phyloP scores from a whole-genome alignment of 202 grass and related monocot genomes.

The Miscanthus sacchariflorus region DNA sequence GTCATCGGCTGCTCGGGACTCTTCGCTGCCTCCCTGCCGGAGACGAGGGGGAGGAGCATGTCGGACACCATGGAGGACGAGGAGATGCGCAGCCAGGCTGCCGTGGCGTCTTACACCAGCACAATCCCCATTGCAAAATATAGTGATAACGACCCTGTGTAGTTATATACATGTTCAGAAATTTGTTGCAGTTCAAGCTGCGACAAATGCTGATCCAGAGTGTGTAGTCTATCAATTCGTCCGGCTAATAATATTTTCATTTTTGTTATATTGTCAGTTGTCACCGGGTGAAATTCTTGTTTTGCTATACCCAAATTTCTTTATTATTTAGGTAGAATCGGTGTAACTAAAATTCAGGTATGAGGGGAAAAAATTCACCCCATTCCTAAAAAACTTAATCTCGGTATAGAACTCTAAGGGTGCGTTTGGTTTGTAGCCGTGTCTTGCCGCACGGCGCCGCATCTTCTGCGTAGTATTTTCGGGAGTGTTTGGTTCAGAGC shows the following conservation, averaged over 20 bases:
- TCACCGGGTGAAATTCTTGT: too few species aligned
- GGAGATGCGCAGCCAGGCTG: constrained; percentile 44
- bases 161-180: not conserved
- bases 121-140: not conserved
- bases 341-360: too few species aligned
- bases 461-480: too few species aligned
- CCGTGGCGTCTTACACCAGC: not conserved
- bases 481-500: too few species aligned
- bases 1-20: constrained; percentile 58
- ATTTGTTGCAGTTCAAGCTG: not conserved
- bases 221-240: not conserved
- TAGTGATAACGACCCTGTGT: not conserved
- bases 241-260: not conserved
- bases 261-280: too few species aligned
- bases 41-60: constrained; percentile 76
- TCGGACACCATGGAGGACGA: constrained; percentile 81
- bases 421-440: too few species aligned
- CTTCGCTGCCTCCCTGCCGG: constrained; percentile 63
- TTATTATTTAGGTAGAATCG: too few species aligned
- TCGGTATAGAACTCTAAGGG: too few species aligned
- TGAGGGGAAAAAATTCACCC: too few species aligned
- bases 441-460: too few species aligned
- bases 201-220: not conserved
- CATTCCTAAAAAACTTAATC: too few species aligned
- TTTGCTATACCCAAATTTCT: too few species aligned